Evolutionary conservation across 805 yeast species (phyloP), one percentile per base, ranked within the genome.

Genomic region (Yamadazyma paraphyllophila): DNA sequence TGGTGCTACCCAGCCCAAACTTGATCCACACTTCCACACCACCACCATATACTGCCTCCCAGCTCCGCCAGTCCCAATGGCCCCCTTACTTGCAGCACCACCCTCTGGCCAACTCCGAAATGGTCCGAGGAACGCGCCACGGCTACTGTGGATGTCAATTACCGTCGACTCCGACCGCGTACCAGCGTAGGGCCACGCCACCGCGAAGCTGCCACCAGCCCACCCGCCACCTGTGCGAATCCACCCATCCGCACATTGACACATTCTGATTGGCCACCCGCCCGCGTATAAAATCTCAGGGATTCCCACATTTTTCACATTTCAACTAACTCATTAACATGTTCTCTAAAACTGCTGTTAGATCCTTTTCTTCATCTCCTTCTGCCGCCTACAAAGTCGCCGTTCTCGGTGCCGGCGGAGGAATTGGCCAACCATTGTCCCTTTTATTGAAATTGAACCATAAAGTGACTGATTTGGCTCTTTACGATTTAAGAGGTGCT

Each of bases 401-500:
- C 61, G 88, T 85, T 48, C 73, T 84, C 60, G 94, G 94, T 66
- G 92, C 92, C 54, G 83, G 86, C 53, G 85, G 98, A 74, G 98
- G 98, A 71, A 92, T 91, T 69, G 98, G 98, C 71, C 73, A 78
- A 78, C 71, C 73, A 61, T 62, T 67, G 51, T 67, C 71, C 13
- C 61, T 67, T 50, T 78, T 92, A 63, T 69, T 91, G 74, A 91
- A 92, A 76, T 78, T 86, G 64, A 88, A 89, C 82, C 85, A 79
- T 71, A 83, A 87, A 71, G 96, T 91, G 51, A 85, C 96, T 43
- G 85, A 84, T 57, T 77, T 91, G 66, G 80, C 94, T 50, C 76
- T 91, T 46, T 91, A 87, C 76, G 98, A 91, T 72, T 77, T 91
- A 64, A 82, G 83, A 67, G 89, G 94, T 60, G 95, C 96, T 51